Base-by-base conservation (phyloP, 2,329 filamentous ascomycete species). In the Didymella glomerata region DNA sequence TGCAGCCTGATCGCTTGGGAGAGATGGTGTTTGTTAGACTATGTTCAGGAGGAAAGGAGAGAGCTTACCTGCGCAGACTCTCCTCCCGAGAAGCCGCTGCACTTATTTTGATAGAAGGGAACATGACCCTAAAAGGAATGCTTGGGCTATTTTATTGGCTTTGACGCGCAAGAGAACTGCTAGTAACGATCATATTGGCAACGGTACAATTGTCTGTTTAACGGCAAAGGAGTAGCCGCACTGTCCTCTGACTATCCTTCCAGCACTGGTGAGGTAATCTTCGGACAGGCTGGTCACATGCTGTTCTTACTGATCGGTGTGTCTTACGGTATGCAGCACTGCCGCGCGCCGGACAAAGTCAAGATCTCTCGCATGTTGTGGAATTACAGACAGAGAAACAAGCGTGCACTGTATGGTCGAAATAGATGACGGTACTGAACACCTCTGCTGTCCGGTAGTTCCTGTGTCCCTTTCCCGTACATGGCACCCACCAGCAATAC, bases 221-320 rank as follows among this genome's bases (percentile, higher is more conserved):
- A 20, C 1, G 44, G 13, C 11, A 10, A 18, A 32, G 25, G 8
- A 30, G 25, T 20, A 2, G 11, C 27, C 1, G 24, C 25, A 20
- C 5, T 6, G 13, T 14, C 7, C 8, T 46, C n/a, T 32, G 27
- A 20, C 14, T n/a, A 30, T n/a, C 3, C 16, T n/a, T 34, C 18
- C n/a, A 24, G 45, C 28, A 34, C 22, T 38, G 32, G 18, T 14
- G 9, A 36, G 20, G 46, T 20, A 3, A 24, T 38, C 10, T 6
- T 34, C 14, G n/a, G 28, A 8, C n/a, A 20, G 11, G 4, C 11
- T 32, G 18, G 24, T 22, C 18, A 10, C 16, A n/a, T 47, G 28
- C 28, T 47, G 27, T 14, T 36, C 30, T 25, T 18, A 24, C 32
- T 50, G 36, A 50, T 41, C 36, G 34, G 48, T 50, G 36, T 32